Percentiles rank a stretch among this genome's conserved stretches.
phyloP scores from a whole-genome alignment of 768 basidiomycete genomes.

The Tulasnella sp. region DNA sequence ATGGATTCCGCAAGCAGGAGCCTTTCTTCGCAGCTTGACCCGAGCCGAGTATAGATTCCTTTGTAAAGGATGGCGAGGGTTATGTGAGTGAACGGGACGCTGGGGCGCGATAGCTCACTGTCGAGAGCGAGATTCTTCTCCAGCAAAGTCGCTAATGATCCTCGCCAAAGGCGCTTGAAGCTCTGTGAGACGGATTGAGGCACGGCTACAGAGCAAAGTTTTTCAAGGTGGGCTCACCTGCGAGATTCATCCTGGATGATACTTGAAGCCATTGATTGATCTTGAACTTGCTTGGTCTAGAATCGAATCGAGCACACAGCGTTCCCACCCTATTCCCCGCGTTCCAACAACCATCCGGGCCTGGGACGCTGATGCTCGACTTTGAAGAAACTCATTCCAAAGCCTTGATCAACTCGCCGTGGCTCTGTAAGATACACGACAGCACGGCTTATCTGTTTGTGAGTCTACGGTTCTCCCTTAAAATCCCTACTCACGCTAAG shows the following conservation, averaged over 20 bases:
- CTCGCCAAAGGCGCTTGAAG: neutral
- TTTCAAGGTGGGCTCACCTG: neutral
- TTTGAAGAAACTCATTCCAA: neutral
- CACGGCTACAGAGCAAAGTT: neutral
- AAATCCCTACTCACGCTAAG: neutral
- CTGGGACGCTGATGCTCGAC: conserved; percentile 2
- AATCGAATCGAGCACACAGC: neutral
- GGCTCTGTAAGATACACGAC: neutral
- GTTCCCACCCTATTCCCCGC: neutral
- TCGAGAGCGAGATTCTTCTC: neutral
- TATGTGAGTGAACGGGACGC: neutral
- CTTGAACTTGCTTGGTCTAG: neutral
- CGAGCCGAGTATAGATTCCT: neutral
- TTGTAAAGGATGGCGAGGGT: neutral
- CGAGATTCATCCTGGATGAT: neutral
- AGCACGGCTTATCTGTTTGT: conserved; percentile 1
- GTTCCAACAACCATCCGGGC: neutral
- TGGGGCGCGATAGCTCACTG: neutral
- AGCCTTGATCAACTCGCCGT: neutral
- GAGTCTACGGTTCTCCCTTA: too few relatives aligned
- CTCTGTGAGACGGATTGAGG: neutral
- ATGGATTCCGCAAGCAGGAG: neutral
- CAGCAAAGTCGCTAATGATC: too few relatives aligned
- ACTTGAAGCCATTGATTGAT: too few relatives aligned
- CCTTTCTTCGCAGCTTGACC: neutral